Evolutionary conservation across 352 stramenopile species (phyloP), one percentile per base, ranked within the genome.

Genomic region (Halophytophthora batemanensis): DNA sequence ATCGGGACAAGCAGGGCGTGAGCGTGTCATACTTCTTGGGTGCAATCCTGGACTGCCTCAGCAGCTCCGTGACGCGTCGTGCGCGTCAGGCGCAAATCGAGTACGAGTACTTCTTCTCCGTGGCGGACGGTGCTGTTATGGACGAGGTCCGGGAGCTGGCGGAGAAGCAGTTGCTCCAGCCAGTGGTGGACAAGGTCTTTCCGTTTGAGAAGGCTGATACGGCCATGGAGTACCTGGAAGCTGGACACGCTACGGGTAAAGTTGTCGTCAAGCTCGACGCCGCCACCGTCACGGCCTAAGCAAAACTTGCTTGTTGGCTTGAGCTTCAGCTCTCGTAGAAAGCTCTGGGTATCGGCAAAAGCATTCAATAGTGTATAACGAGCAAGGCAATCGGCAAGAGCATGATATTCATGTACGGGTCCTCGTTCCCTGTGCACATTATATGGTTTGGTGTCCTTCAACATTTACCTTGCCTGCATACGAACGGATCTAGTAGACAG

Each of bases 101-200:
- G 31, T 87, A 87, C 60, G 59, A 87, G 3, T 82, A 67, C 29
- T 59, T 82, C 19, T 86, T 90, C 44, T n/a, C 47, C 3, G 29
- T 71, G 7, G 67, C 71, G 8, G 50, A 79, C 29, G 71, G 72
- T 31, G 52, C 19, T 2, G 57, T 61, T 14, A 71, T 90, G 58
- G 60, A 75, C 5, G 75, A 90, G 60, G 64, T 90, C 25, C 61
- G 73, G 2, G 29, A 53, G 23, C 58, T 86, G 13, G 74, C 64
- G 17, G 72, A 87, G 35, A 48, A 69, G 28, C 61, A 64, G 11
- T 48, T 56, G 34, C 59, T 90, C 19, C 66, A 57, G 15, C 76
- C 76, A 10, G 70, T 90, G 39, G 66, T 90, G 23, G 74, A 87
- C 68, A 82, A 83, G 42, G 72, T 86, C 17, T 87, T 81, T 42